Percentiles rank a stretch among this genome's conserved stretches.
phyloP scores from a whole-genome alignment of 352 stramenopile genomes.

The Pythium insidiosum region DNA sequence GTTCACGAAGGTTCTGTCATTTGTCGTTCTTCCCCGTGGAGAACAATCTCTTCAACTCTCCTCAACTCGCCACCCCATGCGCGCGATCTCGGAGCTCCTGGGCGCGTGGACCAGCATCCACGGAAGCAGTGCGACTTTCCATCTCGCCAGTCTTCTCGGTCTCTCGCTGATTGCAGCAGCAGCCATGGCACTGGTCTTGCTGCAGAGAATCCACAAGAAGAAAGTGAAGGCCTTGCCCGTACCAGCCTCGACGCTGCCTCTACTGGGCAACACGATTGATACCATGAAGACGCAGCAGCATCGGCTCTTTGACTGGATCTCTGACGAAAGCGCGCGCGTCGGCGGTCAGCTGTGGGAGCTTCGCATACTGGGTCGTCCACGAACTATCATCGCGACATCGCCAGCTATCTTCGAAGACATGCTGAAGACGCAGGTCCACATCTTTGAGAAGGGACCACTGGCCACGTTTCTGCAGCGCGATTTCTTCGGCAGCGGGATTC shows the following conservation, averaged over 20 bases:
- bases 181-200: too few relatives aligned
- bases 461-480: constrained; percentile 24
- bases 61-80: too few relatives aligned
- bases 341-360: constrained; percentile 24
- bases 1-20: too few relatives aligned
- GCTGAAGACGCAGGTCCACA: constrained; percentile 32
- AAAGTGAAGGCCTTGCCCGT: too few relatives aligned
- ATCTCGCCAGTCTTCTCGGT: too few relatives aligned
- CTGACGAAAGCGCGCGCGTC: constrained; percentile 24
- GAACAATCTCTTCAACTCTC: too few relatives aligned
- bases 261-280: constrained; percentile 41
- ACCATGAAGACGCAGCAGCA: constrained; percentile 31
- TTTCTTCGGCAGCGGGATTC: constrained; percentile 55
- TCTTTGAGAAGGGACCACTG: constrained; percentile 38
- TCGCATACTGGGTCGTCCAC: constrained; percentile 21
- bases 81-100: too few relatives aligned
- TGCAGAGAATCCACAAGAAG: too few relatives aligned
- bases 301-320: constrained; percentile 43
- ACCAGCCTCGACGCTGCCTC: constrained; percentile 20
- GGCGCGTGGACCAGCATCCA: too few relatives aligned
- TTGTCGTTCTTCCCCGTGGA: too few relatives aligned
- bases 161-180: too few relatives aligned
- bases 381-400: constrained; percentile 22
- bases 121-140: too few relatives aligned
- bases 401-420: constrained; percentile 32